Conservation (phyloP, 306 rosid species). For the Benincasa hispida region DNA sequence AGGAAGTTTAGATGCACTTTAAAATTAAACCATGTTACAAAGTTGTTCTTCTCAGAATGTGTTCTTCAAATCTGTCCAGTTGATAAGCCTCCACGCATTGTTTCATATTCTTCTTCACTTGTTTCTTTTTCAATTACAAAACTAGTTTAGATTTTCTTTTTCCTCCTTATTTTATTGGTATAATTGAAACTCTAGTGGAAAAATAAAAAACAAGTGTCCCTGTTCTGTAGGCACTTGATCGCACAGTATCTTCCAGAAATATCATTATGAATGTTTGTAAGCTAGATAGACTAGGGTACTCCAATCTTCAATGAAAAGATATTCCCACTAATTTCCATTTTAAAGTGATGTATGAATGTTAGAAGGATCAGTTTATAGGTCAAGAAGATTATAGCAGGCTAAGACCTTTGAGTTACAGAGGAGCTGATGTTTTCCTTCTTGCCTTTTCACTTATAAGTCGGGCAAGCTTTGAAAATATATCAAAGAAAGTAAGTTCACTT, state of each 20-base stretch:
- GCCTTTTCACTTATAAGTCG: conserved; percentile 36
- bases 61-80: background rate
- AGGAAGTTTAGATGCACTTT: background rate
- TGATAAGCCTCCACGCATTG: background rate
- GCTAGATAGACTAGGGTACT: too few relatives aligned
- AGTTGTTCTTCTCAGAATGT: background rate
- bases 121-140: background rate
- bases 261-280: background rate
- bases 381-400: conserved; percentile 41
- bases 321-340: background rate
- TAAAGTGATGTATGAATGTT: background rate
- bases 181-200: background rate
- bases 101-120: background rate
- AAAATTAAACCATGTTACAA: background rate
- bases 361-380: conserved; percentile 14
- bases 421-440: conserved; percentile 42
- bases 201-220: background rate
- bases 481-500: conserved; percentile 30
- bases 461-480: conserved; percentile 44
- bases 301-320: too few relatives aligned
- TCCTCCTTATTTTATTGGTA: background rate
- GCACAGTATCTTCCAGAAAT: background rate
- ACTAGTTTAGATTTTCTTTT: background rate
- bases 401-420: conserved; percentile 43
- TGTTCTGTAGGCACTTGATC: background rate